Conservation (phyloP, 352 stramenopile species). For the Globisporangium radiosum region DNA sequence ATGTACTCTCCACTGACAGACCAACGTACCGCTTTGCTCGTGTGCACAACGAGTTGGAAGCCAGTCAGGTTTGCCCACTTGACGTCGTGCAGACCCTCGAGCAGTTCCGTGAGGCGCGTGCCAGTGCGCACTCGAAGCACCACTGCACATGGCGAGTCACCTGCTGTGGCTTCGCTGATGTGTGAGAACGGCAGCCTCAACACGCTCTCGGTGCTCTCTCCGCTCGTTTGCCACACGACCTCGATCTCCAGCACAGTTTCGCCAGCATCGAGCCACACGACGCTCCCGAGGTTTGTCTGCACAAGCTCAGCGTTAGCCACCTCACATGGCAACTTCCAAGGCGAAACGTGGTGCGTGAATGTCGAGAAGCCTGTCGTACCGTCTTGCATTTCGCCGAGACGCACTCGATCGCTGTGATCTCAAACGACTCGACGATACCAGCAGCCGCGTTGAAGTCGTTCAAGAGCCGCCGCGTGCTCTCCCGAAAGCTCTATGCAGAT, state of each 20-base stretch:
- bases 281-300: slow-evolving; percentile 12
- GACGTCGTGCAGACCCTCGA: slow-evolving; percentile 1
- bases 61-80: not conserved
- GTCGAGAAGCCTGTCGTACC: not conserved
- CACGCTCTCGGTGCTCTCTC: slow-evolving; percentile 6
- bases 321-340: no score
- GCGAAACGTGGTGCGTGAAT: no score
- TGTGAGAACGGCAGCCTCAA: slow-evolving; percentile 21
- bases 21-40: not conserved
- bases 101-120: not conserved
- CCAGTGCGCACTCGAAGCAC: not conserved
- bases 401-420: slow-evolving; percentile 4
- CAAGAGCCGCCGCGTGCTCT: slow-evolving; percentile 21
- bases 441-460: slow-evolving; percentile 26
- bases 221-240: slow-evolving; percentile 1
- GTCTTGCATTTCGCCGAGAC: slow-evolving; percentile 1
- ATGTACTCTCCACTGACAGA: not conserved
- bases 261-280: slow-evolving; percentile 25
- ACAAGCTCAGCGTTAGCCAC: not conserved
- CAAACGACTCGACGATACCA: slow-evolving; percentile 22
- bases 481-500: slow-evolving; percentile 18
- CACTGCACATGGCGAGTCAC: not conserved
- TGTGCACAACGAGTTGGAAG: not conserved
- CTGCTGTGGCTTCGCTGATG: slow-evolving; percentile 1
- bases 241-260: slow-evolving; percentile 20